Percentiles rank a stretch among this genome's conserved stretches.
These are phyloP conservation scores for Citeromyces nyonsensis DNA, from an alignment of 805 yeast species.

Conservation along the genomic window DNA sequence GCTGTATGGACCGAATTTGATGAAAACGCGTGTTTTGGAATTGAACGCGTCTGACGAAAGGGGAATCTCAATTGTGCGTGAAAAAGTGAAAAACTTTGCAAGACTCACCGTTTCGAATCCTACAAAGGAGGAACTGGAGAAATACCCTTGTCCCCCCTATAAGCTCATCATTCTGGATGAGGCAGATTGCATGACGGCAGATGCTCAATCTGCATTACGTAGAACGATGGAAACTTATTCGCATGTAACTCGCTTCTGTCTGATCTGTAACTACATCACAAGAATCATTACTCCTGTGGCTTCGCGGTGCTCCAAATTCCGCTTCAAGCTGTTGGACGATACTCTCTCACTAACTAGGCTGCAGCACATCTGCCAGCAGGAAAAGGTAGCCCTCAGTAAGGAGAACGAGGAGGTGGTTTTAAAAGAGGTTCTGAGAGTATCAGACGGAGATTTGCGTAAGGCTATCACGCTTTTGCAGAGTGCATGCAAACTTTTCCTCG, in stretches of 20 bases:
- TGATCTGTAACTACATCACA: slow-evolving; percentile 92
- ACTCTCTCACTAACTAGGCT: slow-evolving; percentile 58
- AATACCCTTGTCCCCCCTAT: slow-evolving; percentile 94
- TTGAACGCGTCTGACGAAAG: slow-evolving; percentile 85
- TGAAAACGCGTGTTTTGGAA: slow-evolving; percentile 61
- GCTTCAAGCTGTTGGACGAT: slow-evolving; percentile 70
- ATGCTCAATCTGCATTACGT: slow-evolving; percentile 90
- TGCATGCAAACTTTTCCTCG: slow-evolving; percentile 40
- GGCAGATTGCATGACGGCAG: slow-evolving; percentile 95
- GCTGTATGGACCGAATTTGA: slow-evolving; percentile 58
- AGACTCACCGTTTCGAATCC: slow-evolving; percentile 76
- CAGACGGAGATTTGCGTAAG: slow-evolving; percentile 84
- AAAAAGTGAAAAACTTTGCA: slow-evolving; percentile 78
- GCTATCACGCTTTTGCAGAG: slow-evolving; percentile 87
- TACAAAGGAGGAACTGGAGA: slow-evolving; percentile 41
- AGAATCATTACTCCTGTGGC: slow-evolving; percentile 94
- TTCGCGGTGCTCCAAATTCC: slow-evolving; percentile 88
- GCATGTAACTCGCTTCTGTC: slow-evolving; percentile 79
- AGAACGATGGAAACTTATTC: slow-evolving; percentile 91
- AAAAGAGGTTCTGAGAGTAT: slow-evolving; percentile 47
- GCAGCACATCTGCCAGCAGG: slow-evolving; percentile 37
- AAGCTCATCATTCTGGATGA: slow-evolving; percentile 87
- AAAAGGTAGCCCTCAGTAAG: slow-evolving; percentile 16
- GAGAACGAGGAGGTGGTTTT: slow-evolving; percentile 32
- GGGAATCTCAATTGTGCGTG: slow-evolving; percentile 79